Percentiles rank a stretch among this genome's conserved stretches.
Evolutionary conservation across 208 protist genomes (phyloP).

Genomic region (Wallacemonas sp.): DNA sequence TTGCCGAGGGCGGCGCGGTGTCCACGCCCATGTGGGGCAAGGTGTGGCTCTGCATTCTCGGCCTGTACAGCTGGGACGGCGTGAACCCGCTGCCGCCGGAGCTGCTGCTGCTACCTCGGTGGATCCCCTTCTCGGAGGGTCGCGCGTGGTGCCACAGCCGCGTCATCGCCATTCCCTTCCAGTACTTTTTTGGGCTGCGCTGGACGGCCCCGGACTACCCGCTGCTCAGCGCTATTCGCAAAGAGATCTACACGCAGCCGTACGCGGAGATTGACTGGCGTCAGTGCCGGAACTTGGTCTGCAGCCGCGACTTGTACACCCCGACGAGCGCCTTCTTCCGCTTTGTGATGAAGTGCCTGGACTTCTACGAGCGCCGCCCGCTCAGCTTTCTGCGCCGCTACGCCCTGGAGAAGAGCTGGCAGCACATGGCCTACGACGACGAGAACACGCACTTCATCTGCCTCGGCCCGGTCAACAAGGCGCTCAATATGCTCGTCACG

Average conservation of each 20-base stretch:
- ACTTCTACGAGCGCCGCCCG: slow-evolving; percentile 81
- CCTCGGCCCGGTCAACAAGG: slow-evolving; percentile 97
- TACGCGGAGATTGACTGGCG: slow-evolving; percentile 91
- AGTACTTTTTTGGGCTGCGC: slow-evolving; percentile 94
- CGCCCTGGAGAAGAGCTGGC: slow-evolving; percentile 78
- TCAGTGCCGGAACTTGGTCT: slow-evolving; percentile 63
- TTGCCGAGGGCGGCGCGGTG: slow-evolving; percentile 74
- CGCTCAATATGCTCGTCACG: slow-evolving; percentile 95
- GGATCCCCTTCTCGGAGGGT: slow-evolving; percentile 90
- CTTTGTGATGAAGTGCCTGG: slow-evolving; percentile 46
- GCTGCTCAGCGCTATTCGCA: slow-evolving; percentile 70
- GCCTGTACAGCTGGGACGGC: slow-evolving; percentile 94
- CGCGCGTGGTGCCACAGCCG: slow-evolving; percentile 96
- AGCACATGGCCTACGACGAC: slow-evolving; percentile 96
- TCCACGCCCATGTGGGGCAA: slow-evolving; percentile 97
- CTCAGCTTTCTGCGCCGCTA: slow-evolving; percentile 75
- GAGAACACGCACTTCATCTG: slow-evolving; percentile 96
- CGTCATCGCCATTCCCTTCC: slow-evolving; percentile 96
- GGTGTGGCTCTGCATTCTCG: slow-evolving; percentile 94
- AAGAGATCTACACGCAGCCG: slow-evolving; percentile 88
- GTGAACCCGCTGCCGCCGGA: slow-evolving; percentile 94
- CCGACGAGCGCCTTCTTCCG: slow-evolving; percentile 83
- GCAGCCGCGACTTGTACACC: slow-evolving; percentile 90
- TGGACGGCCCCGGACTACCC: slow-evolving; percentile 55
- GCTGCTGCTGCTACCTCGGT: slow-evolving; percentile 92